phyloP scores from a whole-genome alignment of 306 rosid species.

The Cucurbita maxima region DNA sequence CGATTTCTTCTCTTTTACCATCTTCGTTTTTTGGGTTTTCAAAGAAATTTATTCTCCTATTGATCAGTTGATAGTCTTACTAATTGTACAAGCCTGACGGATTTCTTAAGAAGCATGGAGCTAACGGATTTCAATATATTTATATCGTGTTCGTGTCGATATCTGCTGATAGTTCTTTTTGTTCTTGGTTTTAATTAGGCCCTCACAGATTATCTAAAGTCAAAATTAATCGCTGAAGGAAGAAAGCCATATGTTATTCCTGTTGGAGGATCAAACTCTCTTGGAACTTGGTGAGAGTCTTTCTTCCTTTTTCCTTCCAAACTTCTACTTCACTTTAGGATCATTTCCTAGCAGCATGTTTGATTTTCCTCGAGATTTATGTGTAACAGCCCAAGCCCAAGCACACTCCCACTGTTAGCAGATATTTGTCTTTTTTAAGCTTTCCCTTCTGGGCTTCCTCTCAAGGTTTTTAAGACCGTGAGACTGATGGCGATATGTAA shows the following conservation, averaged over 20 bases:
- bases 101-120: background rate
- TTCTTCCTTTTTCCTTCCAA: background rate
- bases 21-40: background rate
- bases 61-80: background rate
- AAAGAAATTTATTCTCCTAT: background rate
- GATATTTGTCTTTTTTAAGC: too few relatives aligned
- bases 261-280: conserved; percentile 80
- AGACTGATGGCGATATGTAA: too few relatives aligned
- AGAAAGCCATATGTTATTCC: conserved; percentile 87
- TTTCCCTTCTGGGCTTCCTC: too few relatives aligned
- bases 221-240: conserved; percentile 69
- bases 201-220: conserved; percentile 45
- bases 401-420: too few relatives aligned
- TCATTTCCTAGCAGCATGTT: background rate
- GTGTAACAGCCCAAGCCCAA: too few relatives aligned
- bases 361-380: background rate
- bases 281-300: conserved; percentile 70
- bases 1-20: conserved; percentile 6
- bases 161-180: background rate
- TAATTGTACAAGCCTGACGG: background rate
- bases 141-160: background rate
- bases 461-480: too few relatives aligned
- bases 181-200: conserved; percentile 19
- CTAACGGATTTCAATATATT: background rate
- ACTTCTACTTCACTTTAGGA: background rate